phyloP scores from a whole-genome alignment of 2,329 filamentous ascomycete genomes.

The Pyrenochaeta sp. region DNA sequence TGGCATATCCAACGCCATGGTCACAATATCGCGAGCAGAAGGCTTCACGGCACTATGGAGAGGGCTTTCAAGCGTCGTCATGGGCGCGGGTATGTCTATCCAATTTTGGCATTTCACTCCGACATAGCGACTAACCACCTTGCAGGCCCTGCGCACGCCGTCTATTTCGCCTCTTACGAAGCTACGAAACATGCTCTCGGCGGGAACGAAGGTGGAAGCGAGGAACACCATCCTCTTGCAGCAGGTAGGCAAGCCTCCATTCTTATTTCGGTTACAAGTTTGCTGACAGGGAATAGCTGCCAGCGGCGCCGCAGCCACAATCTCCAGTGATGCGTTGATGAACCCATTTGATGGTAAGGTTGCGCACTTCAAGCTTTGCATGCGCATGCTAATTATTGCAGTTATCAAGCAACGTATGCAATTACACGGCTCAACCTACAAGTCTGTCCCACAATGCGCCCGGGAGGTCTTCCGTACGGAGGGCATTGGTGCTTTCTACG shows the following conservation, averaged over 20 bases:
- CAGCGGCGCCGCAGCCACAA: slow-evolving; percentile 93
- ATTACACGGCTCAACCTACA: slow-evolving; percentile 93
- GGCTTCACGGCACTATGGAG: slow-evolving; percentile 93
- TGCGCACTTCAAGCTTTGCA: slow-evolving; percentile 1
- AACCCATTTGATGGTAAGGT: slow-evolving; percentile 96
- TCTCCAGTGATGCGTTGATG: slow-evolving; percentile 98
- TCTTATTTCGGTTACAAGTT: not conserved
- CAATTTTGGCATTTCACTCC: slow-evolving; percentile 2
- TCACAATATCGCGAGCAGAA: slow-evolving; percentile 89
- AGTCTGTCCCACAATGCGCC: slow-evolving; percentile 85
- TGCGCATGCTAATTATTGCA: slow-evolving; percentile 50
- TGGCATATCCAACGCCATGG: slow-evolving; percentile 89
- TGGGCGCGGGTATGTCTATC: slow-evolving; percentile 77
- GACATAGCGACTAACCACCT: slow-evolving; percentile 32
- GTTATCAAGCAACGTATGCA: slow-evolving; percentile 99
- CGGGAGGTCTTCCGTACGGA: slow-evolving; percentile 86
- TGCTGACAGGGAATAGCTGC: slow-evolving; percentile 68
- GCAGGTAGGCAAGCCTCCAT: slow-evolving; percentile 68
- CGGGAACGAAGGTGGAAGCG: slow-evolving; percentile 83
- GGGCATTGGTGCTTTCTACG: slow-evolving; percentile 91
- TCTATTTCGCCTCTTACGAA: slow-evolving; percentile 99
- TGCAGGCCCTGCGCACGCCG: slow-evolving; percentile 90
- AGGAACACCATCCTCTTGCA: slow-evolving; percentile 91
- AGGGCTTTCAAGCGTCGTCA: slow-evolving; percentile 93
- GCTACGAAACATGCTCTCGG: slow-evolving; percentile 95